Percentiles rank a stretch among this genome's conserved stretches.
Evolutionary conservation across 73 alveolate species (phyloP).

Genomic region (Stentor coeruleus): DNA sequence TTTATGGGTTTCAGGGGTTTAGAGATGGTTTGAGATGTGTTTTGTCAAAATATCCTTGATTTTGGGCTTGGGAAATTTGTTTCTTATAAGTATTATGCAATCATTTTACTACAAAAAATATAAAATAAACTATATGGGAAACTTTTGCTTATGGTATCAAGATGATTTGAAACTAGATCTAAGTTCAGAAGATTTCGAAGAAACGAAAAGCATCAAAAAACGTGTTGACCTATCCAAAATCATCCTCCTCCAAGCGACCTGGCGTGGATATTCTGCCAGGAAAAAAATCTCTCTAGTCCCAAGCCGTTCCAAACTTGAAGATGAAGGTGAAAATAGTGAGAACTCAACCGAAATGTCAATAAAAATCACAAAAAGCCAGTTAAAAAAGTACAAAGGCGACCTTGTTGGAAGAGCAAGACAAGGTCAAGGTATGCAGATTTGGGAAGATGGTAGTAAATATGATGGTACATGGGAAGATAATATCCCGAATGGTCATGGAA

Average conservation of each 20-base stretch:
- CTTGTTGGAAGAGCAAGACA: neutral
- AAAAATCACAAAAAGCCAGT: neutral
- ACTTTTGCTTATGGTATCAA: neutral
- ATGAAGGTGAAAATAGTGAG: neutral
- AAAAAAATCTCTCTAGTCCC: neutral
- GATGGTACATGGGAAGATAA: conserved; percentile 40
- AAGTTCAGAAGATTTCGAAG: conserved; percentile 12
- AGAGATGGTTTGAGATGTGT: too few relatives aligned
- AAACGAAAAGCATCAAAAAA: neutral
- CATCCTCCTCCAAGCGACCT: conserved; percentile 13
- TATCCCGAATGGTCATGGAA: neutral
- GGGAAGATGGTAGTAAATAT: conserved; percentile 43
- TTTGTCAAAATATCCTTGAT: too few relatives aligned
- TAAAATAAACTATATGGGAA: too few relatives aligned
- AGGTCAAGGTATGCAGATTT: conserved; percentile 32
- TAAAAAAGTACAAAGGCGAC: neutral
- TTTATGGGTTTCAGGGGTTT: too few relatives aligned
- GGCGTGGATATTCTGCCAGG: conserved; percentile 18
- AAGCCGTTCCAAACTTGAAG: neutral
- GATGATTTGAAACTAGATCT: neutral
- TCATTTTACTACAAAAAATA: too few relatives aligned
- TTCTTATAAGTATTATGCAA: too few relatives aligned
- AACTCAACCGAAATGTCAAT: neutral
- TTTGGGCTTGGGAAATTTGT: too few relatives aligned
- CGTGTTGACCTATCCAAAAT: neutral